Evolutionary conservation across 2,329 filamentous ascomycete species (phyloP), one percentile per base, ranked within the genome.

Genomic region (Pseudocercospora eumusae): DNA sequence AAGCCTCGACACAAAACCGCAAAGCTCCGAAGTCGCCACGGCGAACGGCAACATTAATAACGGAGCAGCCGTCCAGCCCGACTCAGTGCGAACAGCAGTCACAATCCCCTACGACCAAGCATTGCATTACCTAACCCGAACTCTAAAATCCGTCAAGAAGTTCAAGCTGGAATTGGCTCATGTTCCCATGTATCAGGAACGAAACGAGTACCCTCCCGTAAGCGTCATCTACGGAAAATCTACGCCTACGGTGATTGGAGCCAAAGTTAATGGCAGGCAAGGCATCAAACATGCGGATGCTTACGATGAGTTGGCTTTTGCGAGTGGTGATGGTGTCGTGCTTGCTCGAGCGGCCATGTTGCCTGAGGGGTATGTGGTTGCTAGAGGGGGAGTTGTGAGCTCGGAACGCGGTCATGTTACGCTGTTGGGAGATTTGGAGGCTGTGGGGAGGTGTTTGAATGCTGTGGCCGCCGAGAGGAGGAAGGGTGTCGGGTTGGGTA

Each of bases 331-430:
- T 73, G 93, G 93, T 0, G 93, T 98, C 0, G 92, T 93, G 59
- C 82, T 97, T 6, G 91, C 93, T 0, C 86, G 86, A 56, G 91
- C 93, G 64, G 90, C 92, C 0, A 93, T 96, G 90, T 76, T 96
- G 47, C 93, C 93, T 0, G 78, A 84, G 2, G 92, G 92, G 0
- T 97, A 96, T 73, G 82, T 84, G 54, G 81, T 90, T 36, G 91
- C 88, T 1, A 85, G 83, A 50, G 88, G 88, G 11, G 92, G 92
- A 0, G 80, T 91, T 18, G 85, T 96, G 11, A 88, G 86, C 68
- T 92, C 88, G 58, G 91, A 96, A 67, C 82, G 92, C 2, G 93
- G 93, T 0, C 93, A 98, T 78, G 88, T 97, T 36, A 92, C 90
- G 0, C 81, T 98, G 71, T 76, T 97, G 31, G 93, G 93, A 0